These are phyloP conservation scores for Diddensiella transvaalensis DNA, from an alignment of 805 yeast species.

Conservation along the genomic window DNA sequence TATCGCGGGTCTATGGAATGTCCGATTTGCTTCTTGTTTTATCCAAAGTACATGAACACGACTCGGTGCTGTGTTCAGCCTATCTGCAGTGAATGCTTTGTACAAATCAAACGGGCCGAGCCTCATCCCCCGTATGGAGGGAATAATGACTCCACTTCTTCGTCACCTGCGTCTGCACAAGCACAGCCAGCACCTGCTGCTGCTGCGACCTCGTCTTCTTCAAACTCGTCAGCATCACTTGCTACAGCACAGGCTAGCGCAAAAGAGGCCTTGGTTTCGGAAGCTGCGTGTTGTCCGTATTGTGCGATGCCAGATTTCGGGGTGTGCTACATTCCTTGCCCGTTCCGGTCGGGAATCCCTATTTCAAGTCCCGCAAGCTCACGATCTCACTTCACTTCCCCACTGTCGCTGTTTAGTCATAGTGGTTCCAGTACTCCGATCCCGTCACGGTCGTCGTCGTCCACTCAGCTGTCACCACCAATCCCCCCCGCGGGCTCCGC, in stretches of 20 bases:
- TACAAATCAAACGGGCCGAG: slow-evolving; percentile 83
- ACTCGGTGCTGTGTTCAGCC: slow-evolving; percentile 91
- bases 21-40: slow-evolving; percentile 89
- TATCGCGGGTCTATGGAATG: slow-evolving; percentile 77
- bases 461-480: slow-evolving; percentile 2
- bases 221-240: neutral
- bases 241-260: slow-evolving; percentile 20
- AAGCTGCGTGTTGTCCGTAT: slow-evolving; percentile 88
- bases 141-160: slow-evolving; percentile 12
- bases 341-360: slow-evolving; percentile 43
- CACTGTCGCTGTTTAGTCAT: slow-evolving; percentile 6
- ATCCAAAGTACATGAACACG: slow-evolving; percentile 71
- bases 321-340: slow-evolving; percentile 72
- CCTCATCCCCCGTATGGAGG: slow-evolving; percentile 82
- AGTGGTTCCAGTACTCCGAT: neutral
- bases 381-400: slow-evolving; percentile 6
- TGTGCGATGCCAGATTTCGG: slow-evolving; percentile 88
- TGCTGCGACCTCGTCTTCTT: slow-evolving; percentile 17
- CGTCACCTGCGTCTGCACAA: slow-evolving; percentile 22
- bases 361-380: slow-evolving; percentile 11
- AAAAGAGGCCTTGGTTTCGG: slow-evolving; percentile 54
- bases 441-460: slow-evolving; percentile 9
- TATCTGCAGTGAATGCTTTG: slow-evolving; percentile 95
- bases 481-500: neutral
- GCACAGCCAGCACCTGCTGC: slow-evolving; percentile 33